phyloP scores from a whole-genome alignment of 1,139 yeast genomes.

The Yamadazyma diddensiae region DNA sequence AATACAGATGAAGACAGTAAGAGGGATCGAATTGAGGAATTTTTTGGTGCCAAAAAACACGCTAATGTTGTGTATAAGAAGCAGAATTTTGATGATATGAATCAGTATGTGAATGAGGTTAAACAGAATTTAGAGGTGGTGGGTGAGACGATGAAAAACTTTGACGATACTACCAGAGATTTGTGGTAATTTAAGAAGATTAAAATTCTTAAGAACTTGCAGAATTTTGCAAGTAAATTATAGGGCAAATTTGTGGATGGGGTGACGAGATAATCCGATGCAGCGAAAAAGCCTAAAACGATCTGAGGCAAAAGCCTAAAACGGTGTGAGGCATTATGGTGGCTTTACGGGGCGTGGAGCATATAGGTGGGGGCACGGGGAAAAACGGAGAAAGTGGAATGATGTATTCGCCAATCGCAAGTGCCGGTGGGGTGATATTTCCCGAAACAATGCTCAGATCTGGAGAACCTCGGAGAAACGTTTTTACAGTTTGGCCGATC shows the following conservation, averaged over 20 bases:
- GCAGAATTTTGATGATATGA: conserved; percentile 39
- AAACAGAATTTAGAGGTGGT: conserved; percentile 30
- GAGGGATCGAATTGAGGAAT: conserved; percentile 17
- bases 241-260: too few species aligned
- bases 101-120: conserved; percentile 35
- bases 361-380: too few species aligned
- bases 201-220: background rate
- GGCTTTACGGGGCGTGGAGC: too few species aligned
- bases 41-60: conserved; percentile 18
- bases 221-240: background rate
- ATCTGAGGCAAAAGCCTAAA: too few species aligned
- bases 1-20: conserved; percentile 9
- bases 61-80: conserved; percentile 20
- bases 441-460: background rate
- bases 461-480: conserved; percentile 1
- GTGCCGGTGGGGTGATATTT: too few species aligned
- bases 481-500: background rate
- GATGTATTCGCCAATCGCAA: too few species aligned
- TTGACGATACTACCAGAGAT: conserved; percentile 37
- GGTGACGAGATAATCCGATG: too few species aligned
- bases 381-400: too few species aligned
- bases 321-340: too few species aligned
- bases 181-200: conserved; percentile 22
- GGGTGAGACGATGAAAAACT: conserved; percentile 40
- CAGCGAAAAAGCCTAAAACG: too few species aligned